Evolutionary conservation across 75 land plant genomes (phyloP), one percentile per base, ranked within the genome.

Genomic region (Pinus albicaulis): DNA sequence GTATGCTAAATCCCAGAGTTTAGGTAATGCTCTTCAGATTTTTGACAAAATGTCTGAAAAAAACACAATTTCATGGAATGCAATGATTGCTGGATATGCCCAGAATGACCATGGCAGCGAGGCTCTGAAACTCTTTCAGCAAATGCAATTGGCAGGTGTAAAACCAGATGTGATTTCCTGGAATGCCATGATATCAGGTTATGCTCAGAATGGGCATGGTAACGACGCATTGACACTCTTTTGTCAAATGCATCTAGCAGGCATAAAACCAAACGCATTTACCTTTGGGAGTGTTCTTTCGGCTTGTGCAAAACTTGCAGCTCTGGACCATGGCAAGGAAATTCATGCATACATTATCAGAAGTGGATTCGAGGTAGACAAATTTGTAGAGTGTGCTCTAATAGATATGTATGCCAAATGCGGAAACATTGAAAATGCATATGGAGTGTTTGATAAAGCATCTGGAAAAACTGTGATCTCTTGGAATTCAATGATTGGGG

Each of bases 181-280:
- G 89, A 87, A 82, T 41, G 69, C 79, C 20, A 76, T 87, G 73
- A 81, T 87, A 59, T 70, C 77, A 60, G 79, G 78, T 26, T 79
- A 74, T 78, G 81, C 76, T 20, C 36, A 61, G 26, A 19, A 68
- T 72, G 81, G 81, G 52, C 55, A 69, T 71, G 83, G 74, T 8
- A 56, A 74, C n/a, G 73, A 80, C 73, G 83, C 86, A 13, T 13
- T 81, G 28, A 26, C 3, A 4, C 69, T 87, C 65, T 87, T 80
- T 63, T 36, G 23, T 41, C 3, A 25, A 55, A 87, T 87, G 89
- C 52, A 73, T 10, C 36, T 28, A 59, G 57, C 52, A 56, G 66
- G 78, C 5, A 58, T 66, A 17, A 61, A 70, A 17, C 79, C 80
- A 44, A 81, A 83, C 66, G 19, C 72, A 16, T 71, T 80, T 7